These are phyloP conservation scores for Syzygium malaccense DNA, from an alignment of 441 rosid species.

Conservation along the genomic window DNA sequence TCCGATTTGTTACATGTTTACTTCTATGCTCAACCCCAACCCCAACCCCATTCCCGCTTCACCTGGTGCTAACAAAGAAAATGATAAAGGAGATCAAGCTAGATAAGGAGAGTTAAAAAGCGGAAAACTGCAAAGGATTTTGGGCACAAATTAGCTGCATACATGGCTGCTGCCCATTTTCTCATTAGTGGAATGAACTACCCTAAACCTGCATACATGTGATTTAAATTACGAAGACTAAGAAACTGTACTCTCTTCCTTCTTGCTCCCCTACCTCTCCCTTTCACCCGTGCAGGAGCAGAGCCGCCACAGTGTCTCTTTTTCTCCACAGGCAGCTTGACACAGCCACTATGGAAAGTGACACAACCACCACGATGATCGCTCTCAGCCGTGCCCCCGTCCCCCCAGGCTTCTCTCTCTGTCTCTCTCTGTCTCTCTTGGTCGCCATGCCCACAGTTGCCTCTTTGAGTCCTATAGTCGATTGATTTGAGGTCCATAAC, in stretches of 20 bases:
- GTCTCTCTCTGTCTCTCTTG: not conserved
- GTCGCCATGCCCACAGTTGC: not conserved
- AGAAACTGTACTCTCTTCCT: not conserved
- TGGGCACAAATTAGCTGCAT: not conserved
- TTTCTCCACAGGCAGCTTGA: not conserved
- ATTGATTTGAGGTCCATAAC: not conserved
- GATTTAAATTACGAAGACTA: not conserved
- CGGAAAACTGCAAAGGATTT: not conserved
- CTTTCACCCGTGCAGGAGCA: not conserved
- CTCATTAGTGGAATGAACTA: not conserved
- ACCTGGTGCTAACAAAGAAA: not conserved
- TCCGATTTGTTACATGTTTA: not conserved
- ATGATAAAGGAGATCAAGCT: not conserved
- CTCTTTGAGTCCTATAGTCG: not conserved
- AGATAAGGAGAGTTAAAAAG: not conserved
- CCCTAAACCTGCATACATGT: not conserved
- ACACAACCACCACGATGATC: not conserved
- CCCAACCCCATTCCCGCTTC: not conserved
- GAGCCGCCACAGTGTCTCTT: not conserved
- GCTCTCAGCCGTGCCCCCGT: no score
- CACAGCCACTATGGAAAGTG: not conserved
- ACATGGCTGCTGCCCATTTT: not conserved
- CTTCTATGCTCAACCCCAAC: not conserved
- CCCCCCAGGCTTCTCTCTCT: not conserved
- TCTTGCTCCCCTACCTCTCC: not conserved